These are phyloP conservation scores for Echinochloa phyllopogon DNA, from an alignment of 176 grass and related monocot species.

Conservation along the genomic window DNA sequence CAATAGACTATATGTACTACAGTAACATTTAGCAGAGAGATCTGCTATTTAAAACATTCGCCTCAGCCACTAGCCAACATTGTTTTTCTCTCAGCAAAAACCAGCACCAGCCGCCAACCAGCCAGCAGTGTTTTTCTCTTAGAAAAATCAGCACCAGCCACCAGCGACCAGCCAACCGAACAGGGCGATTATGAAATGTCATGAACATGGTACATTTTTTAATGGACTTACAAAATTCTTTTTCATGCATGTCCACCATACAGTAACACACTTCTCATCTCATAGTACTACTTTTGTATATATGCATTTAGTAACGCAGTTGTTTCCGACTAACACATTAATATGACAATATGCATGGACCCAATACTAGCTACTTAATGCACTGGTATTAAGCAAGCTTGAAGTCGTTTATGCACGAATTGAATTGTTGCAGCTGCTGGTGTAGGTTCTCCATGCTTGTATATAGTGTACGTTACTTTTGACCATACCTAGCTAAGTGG, in stretches of 20 bases:
- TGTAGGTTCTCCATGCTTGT: constrained; percentile 37
- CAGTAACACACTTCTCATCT: background rate
- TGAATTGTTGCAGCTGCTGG: background rate
- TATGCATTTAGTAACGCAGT: background rate
- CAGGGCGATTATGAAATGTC: background rate
- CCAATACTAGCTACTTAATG: background rate
- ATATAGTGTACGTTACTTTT: constrained; percentile 22
- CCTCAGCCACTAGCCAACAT: too few species aligned
- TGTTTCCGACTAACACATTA: background rate
- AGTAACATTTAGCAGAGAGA: too few species aligned
- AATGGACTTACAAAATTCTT: background rate
- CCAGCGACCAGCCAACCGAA: too few species aligned
- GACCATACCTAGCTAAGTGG: constrained; percentile 22
- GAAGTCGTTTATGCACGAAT: background rate
- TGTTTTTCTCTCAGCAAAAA: too few species aligned
- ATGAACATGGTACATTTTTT: background rate
- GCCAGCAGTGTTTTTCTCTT: too few species aligned
- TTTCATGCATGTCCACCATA: background rate
- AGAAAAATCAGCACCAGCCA: too few species aligned
- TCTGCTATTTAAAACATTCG: too few species aligned
- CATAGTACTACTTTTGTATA: background rate
- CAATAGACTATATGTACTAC: too few species aligned
- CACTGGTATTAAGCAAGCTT: background rate
- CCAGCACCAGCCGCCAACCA: too few species aligned
- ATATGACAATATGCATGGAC: background rate